Conservation (phyloP, 2,329 filamentous ascomycete species). For the Fusarium pseudoanthophilum region DNA sequence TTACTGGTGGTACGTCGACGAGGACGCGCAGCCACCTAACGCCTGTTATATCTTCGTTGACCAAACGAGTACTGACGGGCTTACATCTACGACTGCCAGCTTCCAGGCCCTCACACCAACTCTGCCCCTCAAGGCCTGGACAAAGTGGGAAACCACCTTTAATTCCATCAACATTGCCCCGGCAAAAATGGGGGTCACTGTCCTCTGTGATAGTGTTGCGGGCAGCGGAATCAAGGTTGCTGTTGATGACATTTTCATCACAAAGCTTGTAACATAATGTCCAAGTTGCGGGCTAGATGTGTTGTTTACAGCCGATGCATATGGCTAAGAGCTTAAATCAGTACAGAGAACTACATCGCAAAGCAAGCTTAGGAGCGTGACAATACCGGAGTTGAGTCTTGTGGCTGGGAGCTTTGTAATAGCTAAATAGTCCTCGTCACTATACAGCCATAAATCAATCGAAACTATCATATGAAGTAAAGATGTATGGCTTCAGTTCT, state of each 20-base stretch:
- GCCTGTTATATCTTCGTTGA: neutral
- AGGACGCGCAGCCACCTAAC: neutral
- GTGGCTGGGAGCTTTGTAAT: no score
- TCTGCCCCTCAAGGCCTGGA: neutral
- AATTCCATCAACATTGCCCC: neutral
- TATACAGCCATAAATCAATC: no score
- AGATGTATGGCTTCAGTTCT: no score
- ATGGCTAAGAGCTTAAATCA: no score
- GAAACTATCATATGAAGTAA: no score
- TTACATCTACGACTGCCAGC: neutral
- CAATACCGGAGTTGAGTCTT: no score
- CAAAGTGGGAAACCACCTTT: neutral
- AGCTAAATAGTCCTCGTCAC: no score
- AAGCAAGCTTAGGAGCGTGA: no score
- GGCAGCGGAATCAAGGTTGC: neutral
- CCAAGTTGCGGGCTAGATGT: no score
- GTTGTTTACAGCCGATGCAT: no score
- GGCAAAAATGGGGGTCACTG: neutral
- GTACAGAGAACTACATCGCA: no score
- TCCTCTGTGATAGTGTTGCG: rapidly evolving
- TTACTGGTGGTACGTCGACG: neutral
- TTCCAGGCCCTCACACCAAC: rapidly evolving
- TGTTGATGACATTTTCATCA: neutral
- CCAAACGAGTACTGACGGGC: neutral
- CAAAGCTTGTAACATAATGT: neutral